Evolutionary conservation across 441 rosid species (phyloP).

Genomic region (Isatis lusitanica): DNA sequence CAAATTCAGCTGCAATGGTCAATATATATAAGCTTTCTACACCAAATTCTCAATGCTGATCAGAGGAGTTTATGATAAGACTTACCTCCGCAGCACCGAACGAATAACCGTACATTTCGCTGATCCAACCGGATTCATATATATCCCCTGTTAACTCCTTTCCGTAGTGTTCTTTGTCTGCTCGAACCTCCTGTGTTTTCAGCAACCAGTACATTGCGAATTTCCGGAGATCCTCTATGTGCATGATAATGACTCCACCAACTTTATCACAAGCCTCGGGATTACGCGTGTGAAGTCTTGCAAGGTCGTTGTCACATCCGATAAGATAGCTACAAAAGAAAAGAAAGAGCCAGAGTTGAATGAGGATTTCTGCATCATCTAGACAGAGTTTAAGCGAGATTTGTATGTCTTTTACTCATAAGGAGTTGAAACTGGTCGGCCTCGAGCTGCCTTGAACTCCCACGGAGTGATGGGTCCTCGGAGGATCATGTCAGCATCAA

Average conservation of each 20-base stretch:
- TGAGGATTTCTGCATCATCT: background rate
- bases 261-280: conserved; percentile 97
- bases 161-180: conserved; percentile 91
- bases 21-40: background rate
- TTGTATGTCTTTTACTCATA: conserved; percentile 64
- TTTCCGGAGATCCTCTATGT: conserved; percentile 87
- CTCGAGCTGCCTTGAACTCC: conserved; percentile 91
- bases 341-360: background rate
- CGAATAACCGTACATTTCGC: conserved; percentile 99
- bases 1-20: conserved; percentile 69
- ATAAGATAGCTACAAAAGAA: conserved; percentile 70
- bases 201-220: conserved; percentile 91
- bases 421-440: conserved; percentile 98
- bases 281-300: conserved; percentile 85
- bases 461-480: conserved; percentile 98
- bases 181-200: conserved; percentile 95
- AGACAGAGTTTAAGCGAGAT: background rate
- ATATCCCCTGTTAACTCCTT: conserved; percentile 91
- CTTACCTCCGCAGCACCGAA: conserved; percentile 97
- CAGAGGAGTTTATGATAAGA: background rate
- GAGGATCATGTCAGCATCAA: conserved; percentile 97
- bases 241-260: conserved; percentile 98
- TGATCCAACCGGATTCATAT: conserved; percentile 94
- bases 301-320: conserved; percentile 95
- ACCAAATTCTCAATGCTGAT: background rate